These are phyloP conservation scores for Saccharomyces hybrid DNA, from an alignment of 1,139 yeast genomes.

Conservation along the genomic window DNA sequence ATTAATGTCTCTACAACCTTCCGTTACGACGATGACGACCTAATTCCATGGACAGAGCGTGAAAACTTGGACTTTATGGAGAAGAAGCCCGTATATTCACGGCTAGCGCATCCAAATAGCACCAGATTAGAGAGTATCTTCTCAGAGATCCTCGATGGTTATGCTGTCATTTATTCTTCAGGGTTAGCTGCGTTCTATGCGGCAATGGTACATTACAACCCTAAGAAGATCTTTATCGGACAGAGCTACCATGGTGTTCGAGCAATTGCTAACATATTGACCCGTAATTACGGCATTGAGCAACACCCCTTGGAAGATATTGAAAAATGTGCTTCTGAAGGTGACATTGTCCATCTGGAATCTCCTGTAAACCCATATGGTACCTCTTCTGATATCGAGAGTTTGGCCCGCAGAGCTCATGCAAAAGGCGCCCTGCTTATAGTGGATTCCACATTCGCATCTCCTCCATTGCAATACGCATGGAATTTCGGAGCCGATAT, in stretches of 20 bases:
- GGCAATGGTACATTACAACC: conserved; percentile 60
- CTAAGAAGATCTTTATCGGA: conserved; percentile 67
- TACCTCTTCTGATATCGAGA: conserved; percentile 50
- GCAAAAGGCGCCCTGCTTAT: conserved; percentile 56
- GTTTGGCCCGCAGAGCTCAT: conserved; percentile 63
- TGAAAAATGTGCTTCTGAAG: conserved; percentile 43
- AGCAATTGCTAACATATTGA: conserved; percentile 55
- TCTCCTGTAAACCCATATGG: conserved; percentile 88
- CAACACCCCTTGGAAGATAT: conserved; percentile 47
- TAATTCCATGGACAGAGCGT: conserved; percentile 35
- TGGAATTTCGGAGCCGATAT: conserved; percentile 75
- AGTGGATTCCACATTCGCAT: conserved; percentile 88
- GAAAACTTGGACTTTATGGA: conserved; percentile 31
- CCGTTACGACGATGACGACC: conserved; percentile 48
- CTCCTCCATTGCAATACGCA: conserved; percentile 81
- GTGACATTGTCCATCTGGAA: conserved; percentile 78
- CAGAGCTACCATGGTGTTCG: conserved; percentile 82
- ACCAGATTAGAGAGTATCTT: conserved; percentile 60
- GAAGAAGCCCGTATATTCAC: conserved; percentile 47
- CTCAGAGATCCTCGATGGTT: conserved; percentile 46
- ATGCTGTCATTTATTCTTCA: conserved; percentile 60
- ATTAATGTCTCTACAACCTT: conserved; percentile 76
- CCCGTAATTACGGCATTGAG: conserved; percentile 53
- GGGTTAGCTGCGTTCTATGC: conserved; percentile 82
- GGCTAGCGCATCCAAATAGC: conserved; percentile 66